Evolutionary conservation across 352 stramenopile genomes (phyloP), one percentile per base, ranked within the genome.

Genomic region (Globisporangium takayamanum): DNA sequence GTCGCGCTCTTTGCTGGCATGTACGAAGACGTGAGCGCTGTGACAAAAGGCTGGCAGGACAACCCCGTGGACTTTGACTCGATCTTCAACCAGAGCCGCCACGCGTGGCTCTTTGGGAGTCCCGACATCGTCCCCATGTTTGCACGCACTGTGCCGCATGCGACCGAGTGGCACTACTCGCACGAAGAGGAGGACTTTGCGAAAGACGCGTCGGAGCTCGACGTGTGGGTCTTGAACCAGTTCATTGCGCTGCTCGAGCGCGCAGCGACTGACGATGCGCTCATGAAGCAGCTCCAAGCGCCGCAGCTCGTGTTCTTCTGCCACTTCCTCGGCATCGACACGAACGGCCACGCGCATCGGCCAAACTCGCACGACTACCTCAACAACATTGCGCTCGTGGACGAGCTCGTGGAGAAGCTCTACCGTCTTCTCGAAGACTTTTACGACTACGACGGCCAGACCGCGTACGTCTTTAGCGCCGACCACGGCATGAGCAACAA

Each of bases 61-160:
- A 95, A 95, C 56, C 85, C 83, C 15, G 85, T 95, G 54, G 81
- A 93, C 50, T 95, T 93, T 56, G 85, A 95, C 67, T 92, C 84
- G 57, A 66, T 95, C 4, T 92, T 93, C 54, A 95, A 92, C 61
- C 81, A 92, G 68, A 92, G 81, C 58, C 63, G 50, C 30, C 60
- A 65, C 41, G 50, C 75, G 20, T 94, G 86, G 62, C 65, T 94
- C 11, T 89, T 89, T 48, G 85, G 85, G 15, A 93, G 83, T 57
- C 85, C 85, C 0, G 85, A 94, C 51, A 94, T 94, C 57, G 84
- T 92, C 16, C 85, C 80, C 51, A 92, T 95, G 83, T 92, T 95
- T 59, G 76, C 85, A 42, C 79, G 85, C 14, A 72, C 81, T n/a
- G 79, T 92, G 59, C 33, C 74, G 46, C 84, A 92, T 39, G 80